Conservation (phyloP, 176 grass and related monocot species). For the Raddia distichophylla region DNA sequence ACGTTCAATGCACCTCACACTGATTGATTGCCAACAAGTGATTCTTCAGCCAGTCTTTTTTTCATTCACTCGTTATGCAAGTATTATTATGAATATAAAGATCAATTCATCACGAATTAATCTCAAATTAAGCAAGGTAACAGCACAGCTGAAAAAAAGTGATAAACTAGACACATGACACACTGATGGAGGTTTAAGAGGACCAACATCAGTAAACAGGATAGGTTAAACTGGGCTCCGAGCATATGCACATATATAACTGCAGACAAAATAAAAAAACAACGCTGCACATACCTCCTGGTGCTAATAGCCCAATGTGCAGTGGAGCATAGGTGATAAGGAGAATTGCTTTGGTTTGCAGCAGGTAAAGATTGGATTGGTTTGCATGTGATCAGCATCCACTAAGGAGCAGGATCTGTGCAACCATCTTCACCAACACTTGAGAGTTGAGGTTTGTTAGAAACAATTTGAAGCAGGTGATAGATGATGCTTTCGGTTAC, state of each 20-base stretch:
- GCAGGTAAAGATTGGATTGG: slow-evolving; percentile 38
- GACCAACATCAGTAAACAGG: background rate
- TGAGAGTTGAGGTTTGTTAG: background rate
- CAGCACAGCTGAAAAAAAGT: no score
- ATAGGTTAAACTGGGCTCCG: background rate
- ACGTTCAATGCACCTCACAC: background rate
- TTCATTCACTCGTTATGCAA: background rate
- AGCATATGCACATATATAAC: background rate
- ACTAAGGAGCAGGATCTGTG: background rate
- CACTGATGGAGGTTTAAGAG: no score
- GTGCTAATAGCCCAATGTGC: slow-evolving; percentile 1
- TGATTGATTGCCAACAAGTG: background rate
- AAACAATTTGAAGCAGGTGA: no score
- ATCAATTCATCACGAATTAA: no score
- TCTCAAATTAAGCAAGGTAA: no score
- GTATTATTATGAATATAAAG: background rate
- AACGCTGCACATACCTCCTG: slow-evolving; percentile 13
- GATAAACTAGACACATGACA: no score
- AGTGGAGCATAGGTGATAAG: background rate
- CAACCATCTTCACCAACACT: slow-evolving; percentile 9
- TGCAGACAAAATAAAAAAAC: background rate
- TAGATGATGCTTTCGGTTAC: no score
- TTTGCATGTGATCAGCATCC: slow-evolving; percentile 47
- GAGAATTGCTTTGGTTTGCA: slow-evolving; percentile 54
- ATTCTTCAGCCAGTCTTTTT: background rate